These are phyloP conservation scores for Dryas octopetala DNA, from an alignment of 306 rosid genomes.

Conservation along the genomic window DNA sequence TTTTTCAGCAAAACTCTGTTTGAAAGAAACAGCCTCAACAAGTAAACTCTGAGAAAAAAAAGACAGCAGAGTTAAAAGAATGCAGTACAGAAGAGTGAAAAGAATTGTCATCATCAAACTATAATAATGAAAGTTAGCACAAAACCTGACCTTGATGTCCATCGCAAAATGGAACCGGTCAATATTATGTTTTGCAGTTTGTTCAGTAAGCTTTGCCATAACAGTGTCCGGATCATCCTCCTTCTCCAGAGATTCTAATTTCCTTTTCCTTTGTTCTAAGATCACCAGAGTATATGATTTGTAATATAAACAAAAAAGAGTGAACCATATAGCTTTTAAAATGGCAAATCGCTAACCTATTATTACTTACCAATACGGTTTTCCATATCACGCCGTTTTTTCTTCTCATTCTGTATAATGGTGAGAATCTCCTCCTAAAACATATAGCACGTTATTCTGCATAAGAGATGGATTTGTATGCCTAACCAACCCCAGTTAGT, in stretches of 20 bases:
- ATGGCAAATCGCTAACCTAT: slow-evolving; percentile 15
- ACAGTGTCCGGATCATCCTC: slow-evolving; percentile 55
- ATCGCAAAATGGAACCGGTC: slow-evolving; percentile 56
- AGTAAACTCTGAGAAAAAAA: slow-evolving; percentile 56
- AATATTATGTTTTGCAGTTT: slow-evolving; percentile 51
- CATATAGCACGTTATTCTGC: slow-evolving; percentile 3
- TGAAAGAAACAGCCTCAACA: slow-evolving; percentile 58
- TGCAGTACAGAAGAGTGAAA: background rate
- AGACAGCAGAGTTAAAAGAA: slow-evolving; percentile 15
- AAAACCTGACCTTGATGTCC: slow-evolving; percentile 57
- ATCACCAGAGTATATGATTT: slow-evolving; percentile 33
- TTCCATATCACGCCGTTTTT: slow-evolving; percentile 43
- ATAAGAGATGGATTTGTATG: background rate
- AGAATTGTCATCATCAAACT: slow-evolving; percentile 15
- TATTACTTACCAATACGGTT: slow-evolving; percentile 55
- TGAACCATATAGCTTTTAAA: slow-evolving; percentile 11
- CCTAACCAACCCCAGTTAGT: slow-evolving; percentile 10
- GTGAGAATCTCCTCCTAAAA: slow-evolving; percentile 61
- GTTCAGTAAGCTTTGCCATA: slow-evolving; percentile 63
- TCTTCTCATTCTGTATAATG: slow-evolving; percentile 43
- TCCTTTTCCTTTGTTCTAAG: slow-evolving; percentile 63
- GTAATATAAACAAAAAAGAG: slow-evolving; percentile 9
- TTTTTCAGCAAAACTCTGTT: slow-evolving; percentile 44
- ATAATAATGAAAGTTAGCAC: slow-evolving; percentile 12
- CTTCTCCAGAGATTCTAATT: slow-evolving; percentile 49